Conservation (phyloP, 371 early-diverging fungal species). For the Cokeromyces recurvatus region DNA sequence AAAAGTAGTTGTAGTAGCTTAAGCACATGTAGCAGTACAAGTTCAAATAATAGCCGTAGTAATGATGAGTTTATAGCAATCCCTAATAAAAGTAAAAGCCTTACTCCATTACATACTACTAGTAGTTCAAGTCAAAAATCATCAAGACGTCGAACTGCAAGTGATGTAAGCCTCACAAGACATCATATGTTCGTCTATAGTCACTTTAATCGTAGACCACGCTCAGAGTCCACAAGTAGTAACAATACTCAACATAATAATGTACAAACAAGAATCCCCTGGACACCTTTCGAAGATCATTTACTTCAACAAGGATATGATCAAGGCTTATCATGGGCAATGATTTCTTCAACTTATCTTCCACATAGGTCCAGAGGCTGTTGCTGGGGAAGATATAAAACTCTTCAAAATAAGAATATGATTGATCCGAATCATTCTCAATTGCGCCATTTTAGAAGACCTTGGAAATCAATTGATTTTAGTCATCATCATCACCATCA, state of each 20-base stretch:
- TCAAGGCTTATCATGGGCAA: conserved; percentile 46
- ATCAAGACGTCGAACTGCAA: conserved; percentile 14
- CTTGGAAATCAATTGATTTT: conserved; percentile 24
- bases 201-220: conserved; percentile 14
- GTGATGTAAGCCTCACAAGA: conserved; percentile 16
- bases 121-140: background rate
- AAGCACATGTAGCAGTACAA: conserved; percentile 18
- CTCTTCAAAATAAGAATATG: conserved; percentile 34
- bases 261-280: conserved; percentile 45
- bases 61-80: background rate
- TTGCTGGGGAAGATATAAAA: conserved; percentile 49
- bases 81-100: conserved; percentile 2
- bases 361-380: conserved; percentile 47
- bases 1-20: conserved; percentile 21
- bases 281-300: conserved; percentile 45
- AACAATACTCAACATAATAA: conserved; percentile 6
- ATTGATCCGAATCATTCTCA: conserved; percentile 22
- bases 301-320: conserved; percentile 41
- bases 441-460: conserved; percentile 22
- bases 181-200: conserved; percentile 24
- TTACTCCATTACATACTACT: background rate
- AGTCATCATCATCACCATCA: conserved; percentile 1
- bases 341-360: conserved; percentile 44
- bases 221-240: conserved; percentile 19
- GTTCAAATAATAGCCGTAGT: conserved; percentile 2